Conservation (phyloP, 176 grass and related monocot species). For the Cenchrus fungigraminus region DNA sequence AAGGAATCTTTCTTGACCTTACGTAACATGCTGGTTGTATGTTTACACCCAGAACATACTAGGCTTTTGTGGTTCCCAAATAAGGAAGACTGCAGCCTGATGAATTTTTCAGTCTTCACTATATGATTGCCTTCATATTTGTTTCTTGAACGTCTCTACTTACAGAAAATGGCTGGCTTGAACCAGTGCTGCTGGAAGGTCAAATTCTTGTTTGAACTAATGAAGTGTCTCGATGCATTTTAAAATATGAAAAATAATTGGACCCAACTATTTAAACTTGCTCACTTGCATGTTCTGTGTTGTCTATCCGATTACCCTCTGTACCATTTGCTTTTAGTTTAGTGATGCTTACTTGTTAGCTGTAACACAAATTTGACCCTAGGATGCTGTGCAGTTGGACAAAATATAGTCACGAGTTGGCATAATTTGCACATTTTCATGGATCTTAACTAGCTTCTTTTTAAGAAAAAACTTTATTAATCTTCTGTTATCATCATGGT, state of each 20-base stretch:
- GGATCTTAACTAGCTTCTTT: not conserved
- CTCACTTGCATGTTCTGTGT: not conserved
- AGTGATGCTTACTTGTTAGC: not conserved
- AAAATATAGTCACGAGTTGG: not conserved
- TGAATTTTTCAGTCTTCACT: not conserved
- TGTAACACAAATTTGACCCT: not conserved
- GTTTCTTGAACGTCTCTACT: not conserved
- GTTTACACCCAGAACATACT: not conserved
- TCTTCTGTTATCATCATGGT: not conserved
- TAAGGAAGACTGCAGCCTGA: not conserved
- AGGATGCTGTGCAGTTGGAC: not conserved
- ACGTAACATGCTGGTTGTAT: not conserved
- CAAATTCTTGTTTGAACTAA: not conserved
- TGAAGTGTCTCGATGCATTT: not conserved
- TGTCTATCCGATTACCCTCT: not conserved
- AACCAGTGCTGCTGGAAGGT: not conserved
- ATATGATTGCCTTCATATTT: not conserved
- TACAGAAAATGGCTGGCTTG: not conserved
- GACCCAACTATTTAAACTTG: conserved; percentile 1
- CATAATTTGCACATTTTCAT: not conserved
- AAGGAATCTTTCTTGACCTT: not conserved
- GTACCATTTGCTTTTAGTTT: not conserved
- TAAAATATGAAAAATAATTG: not conserved
- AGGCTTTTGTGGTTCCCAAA: not conserved
- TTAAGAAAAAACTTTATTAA: not conserved